These are phyloP conservation scores for Candida jianshihensis DNA, from an alignment of 805 yeast species.

Conservation along the genomic window DNA sequence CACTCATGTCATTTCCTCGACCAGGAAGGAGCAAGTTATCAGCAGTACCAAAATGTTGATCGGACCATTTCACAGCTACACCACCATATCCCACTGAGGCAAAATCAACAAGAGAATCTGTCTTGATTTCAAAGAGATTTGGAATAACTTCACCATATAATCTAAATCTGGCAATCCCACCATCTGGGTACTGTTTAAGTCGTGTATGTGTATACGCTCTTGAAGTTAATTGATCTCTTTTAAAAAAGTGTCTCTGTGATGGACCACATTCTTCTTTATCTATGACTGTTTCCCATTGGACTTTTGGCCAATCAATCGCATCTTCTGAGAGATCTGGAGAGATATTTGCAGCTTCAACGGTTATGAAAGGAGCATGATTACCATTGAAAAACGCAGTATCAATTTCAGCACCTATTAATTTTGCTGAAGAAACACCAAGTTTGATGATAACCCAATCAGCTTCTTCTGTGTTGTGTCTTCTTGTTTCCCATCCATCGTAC, in stretches of 20 bases:
- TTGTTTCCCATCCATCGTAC: slow-evolving; percentile 99
- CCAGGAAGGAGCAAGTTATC: slow-evolving; percentile 89
- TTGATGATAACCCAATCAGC: slow-evolving; percentile 84
- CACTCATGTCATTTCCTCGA: slow-evolving; percentile 93
- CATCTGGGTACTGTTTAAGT: slow-evolving; percentile 93
- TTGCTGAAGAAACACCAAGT: slow-evolving; percentile 80
- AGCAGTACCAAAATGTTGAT: slow-evolving; percentile 92
- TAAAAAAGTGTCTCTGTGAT: slow-evolving; percentile 75
- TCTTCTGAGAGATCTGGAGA: slow-evolving; percentile 21
- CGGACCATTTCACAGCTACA: slow-evolving; percentile 73
- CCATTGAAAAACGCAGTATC: slow-evolving; percentile 95
- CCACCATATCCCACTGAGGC: slow-evolving; percentile 88
- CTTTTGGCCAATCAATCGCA: slow-evolving; percentile 6
- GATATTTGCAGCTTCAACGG: slow-evolving; percentile 65
- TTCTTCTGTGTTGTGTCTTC: slow-evolving; percentile 81
- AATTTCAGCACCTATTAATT: slow-evolving; percentile 74
- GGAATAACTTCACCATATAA: slow-evolving; percentile 81
- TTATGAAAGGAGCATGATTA: slow-evolving; percentile 86
- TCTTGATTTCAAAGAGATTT: slow-evolving; percentile 37
- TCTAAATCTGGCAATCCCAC: slow-evolving; percentile 94
- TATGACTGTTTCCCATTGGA: slow-evolving; percentile 64
- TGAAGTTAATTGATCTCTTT: slow-evolving; percentile 51
- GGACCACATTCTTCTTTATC: slow-evolving; percentile 82
- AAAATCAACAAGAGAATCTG: slow-evolving; percentile 44
- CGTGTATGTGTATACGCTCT: slow-evolving; percentile 70